phyloP scores from a whole-genome alignment of 257 asterid genomes.

The Penstemon barbatus region DNA sequence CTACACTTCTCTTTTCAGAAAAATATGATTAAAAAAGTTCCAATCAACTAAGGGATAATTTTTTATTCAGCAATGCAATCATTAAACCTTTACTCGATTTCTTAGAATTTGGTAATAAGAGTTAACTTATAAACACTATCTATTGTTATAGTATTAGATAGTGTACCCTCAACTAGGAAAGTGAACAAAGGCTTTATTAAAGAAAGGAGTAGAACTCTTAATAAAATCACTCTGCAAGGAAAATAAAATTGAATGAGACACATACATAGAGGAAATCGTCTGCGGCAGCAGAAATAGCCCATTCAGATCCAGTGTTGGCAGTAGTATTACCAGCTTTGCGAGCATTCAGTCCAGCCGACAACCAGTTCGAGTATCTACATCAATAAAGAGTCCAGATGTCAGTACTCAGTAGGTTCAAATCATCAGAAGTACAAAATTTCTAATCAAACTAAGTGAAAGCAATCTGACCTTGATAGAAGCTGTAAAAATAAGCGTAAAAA shows the following conservation, averaged over 20 bases:
- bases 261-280: conserved; percentile 81
- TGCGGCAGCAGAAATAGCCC: conserved; percentile 87
- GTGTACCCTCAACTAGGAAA: conserved; percentile 23
- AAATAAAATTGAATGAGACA: conserved; percentile 29
- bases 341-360: conserved; percentile 76
- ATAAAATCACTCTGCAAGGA: conserved; percentile 16
- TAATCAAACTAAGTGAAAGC: conserved; percentile 20
- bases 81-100: conserved; percentile 7
- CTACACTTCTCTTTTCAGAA: conserved; percentile 3
- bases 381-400: conserved; percentile 28
- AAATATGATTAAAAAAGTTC: background rate
- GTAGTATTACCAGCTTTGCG: conserved; percentile 62
- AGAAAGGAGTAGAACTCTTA: conserved; percentile 1
- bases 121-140: conserved; percentile 7
- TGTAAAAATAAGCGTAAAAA: conserved; percentile 91
- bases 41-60: background rate
- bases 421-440: conserved; percentile 6
- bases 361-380: conserved; percentile 82
- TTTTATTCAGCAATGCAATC: background rate
- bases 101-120: background rate
- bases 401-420: conserved; percentile 21
- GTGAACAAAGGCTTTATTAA: conserved; percentile 4
- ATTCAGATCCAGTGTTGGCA: conserved; percentile 66
- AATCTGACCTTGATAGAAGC: conserved; percentile 82
- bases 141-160: conserved; percentile 3